phyloP scores from a whole-genome alignment of 2,329 filamentous ascomycete species.

The Blumeria graminis region DNA sequence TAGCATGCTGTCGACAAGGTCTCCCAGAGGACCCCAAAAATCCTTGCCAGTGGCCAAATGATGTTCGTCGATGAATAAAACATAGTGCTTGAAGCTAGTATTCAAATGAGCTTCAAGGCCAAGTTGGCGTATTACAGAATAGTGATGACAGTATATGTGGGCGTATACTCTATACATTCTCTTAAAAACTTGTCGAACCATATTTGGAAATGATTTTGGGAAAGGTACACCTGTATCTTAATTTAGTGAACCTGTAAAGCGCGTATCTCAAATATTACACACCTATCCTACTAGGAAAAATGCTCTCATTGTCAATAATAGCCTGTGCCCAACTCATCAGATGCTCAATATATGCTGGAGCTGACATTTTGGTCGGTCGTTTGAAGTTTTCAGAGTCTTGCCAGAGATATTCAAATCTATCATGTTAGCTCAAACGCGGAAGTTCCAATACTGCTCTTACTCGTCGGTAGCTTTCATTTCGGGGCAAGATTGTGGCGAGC shows the following conservation, averaged over 20 bases:
- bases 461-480: slow-evolving; percentile 99
- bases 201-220: slow-evolving; percentile 68
- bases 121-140: slow-evolving; percentile 83
- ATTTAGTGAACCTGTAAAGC: slow-evolving; percentile 1
- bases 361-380: slow-evolving; percentile 91
- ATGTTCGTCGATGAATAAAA: slow-evolving; percentile 96
- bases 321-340: slow-evolving; percentile 92
- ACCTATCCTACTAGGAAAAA: slow-evolving; percentile 88
- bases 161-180: slow-evolving; percentile 96
- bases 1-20: slow-evolving; percentile 94
- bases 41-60: slow-evolving; percentile 78
- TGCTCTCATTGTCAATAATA: slow-evolving; percentile 83
- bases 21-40: slow-evolving; percentile 87
- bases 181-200: slow-evolving; percentile 94
- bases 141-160: slow-evolving; percentile 99
- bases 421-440: not conserved
- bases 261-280: slow-evolving; percentile 25
- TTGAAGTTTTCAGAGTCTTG: slow-evolving; percentile 89
- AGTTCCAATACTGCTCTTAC: slow-evolving; percentile 22
- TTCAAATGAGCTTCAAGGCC: slow-evolving; percentile 93
- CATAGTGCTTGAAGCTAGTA: slow-evolving; percentile 98
- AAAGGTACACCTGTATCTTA: slow-evolving; percentile 53
- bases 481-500: slow-evolving; percentile 85
- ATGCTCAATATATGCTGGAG: slow-evolving; percentile 92
- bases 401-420: slow-evolving; percentile 93